Conservation (phyloP, 179 eudicot species). For the Pouteria campechiana region DNA sequence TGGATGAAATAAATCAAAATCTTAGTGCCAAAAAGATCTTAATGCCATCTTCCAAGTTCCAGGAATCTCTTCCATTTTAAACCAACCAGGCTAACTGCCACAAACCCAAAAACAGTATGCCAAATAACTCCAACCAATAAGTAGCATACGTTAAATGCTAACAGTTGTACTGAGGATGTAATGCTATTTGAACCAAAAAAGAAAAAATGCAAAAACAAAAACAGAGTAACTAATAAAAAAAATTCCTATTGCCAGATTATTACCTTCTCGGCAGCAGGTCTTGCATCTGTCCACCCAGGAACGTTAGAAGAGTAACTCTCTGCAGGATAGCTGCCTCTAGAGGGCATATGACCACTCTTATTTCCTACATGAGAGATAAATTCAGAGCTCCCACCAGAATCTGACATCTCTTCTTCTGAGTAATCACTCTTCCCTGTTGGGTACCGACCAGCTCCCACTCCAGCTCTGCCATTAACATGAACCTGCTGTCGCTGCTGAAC, state of each 20-base stretch:
- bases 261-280: slow-evolving; percentile 28
- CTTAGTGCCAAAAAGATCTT: too few species aligned
- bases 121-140: too few species aligned
- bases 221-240: background rate
- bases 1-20: too few species aligned
- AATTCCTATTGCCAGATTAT: background rate
- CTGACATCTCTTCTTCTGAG: slow-evolving; percentile 50
- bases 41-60: too few species aligned
- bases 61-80: too few species aligned
- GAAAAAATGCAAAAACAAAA: slow-evolving; percentile 2
- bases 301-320: slow-evolving; percentile 44
- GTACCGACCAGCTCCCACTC: slow-evolving; percentile 30
- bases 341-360: slow-evolving; percentile 20
- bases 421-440: slow-evolving; percentile 23
- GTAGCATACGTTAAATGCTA: too few species aligned
- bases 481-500: slow-evolving; percentile 31
- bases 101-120: too few species aligned
- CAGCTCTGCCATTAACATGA: slow-evolving; percentile 22
- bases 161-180: too few species aligned
- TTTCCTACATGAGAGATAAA: slow-evolving; percentile 42
- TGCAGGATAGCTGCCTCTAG: slow-evolving; percentile 16
- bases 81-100: too few species aligned
- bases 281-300: slow-evolving; percentile 23
- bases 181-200: background rate
- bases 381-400: slow-evolving; percentile 65